Evolutionary conservation across 1,284 basidiomycete species (phyloP).

Genomic region (Inonotus hispidus): DNA sequence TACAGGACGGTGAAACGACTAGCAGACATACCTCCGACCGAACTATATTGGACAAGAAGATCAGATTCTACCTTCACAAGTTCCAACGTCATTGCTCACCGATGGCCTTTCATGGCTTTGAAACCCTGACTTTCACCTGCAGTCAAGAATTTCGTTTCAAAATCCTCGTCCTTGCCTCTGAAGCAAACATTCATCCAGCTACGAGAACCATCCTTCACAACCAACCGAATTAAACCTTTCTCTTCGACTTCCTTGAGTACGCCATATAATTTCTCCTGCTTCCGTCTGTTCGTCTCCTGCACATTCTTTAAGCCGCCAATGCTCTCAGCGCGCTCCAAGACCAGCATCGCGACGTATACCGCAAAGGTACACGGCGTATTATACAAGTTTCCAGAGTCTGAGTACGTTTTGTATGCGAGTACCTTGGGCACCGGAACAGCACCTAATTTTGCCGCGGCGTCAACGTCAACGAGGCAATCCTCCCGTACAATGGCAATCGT

Average conservation of each 20-base stretch:
- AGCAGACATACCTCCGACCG: conserved; percentile 52
- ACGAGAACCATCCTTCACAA: conserved; percentile 66
- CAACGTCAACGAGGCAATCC: conserved; percentile 86
- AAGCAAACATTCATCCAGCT: conserved; percentile 97
- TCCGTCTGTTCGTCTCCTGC: conserved; percentile 62
- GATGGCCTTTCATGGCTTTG: conserved; percentile 86
- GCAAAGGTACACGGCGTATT: conserved; percentile 95
- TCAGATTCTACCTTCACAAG: neutral
- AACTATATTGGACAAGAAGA: conserved; percentile 33
- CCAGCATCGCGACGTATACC: conserved; percentile 89
- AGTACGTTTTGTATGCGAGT: conserved; percentile 83
- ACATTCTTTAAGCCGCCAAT: conserved; percentile 72
- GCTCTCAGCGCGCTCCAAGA: conserved; percentile 66
- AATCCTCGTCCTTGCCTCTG: conserved; percentile 50
- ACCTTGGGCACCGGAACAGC: conserved; percentile 74
- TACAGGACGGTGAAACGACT: conserved; percentile 17
- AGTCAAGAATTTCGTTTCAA: conserved; percentile 66
- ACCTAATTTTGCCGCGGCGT: conserved; percentile 72
- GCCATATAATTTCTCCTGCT: conserved; percentile 72
- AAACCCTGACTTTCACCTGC: conserved; percentile 77
- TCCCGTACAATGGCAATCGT: conserved; percentile 92
- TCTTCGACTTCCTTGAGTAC: conserved; percentile 67
- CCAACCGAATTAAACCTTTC: conserved; percentile 59
- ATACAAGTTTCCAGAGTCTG: conserved; percentile 79
- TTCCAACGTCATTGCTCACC: conserved; percentile 45